Conservation (phyloP, 192 early-diverging fungal genomes). For the Pilobolus umbonatus region DNA sequence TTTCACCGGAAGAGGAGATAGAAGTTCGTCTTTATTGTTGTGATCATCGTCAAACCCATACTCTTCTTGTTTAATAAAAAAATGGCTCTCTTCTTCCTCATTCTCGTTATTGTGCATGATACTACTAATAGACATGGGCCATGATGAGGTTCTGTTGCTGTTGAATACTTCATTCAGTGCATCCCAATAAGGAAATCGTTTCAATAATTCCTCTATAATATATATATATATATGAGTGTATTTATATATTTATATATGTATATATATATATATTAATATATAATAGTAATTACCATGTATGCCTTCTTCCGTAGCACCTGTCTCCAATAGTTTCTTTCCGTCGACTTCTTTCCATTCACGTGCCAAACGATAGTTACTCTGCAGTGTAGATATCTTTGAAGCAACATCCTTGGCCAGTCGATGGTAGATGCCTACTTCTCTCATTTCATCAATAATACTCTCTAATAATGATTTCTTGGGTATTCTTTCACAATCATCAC, state of each 20-base stretch:
- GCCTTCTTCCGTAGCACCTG: constrained; percentile 22
- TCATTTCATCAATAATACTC: constrained; percentile 27
- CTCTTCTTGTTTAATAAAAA: constrained; percentile 5
- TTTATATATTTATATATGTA: not conserved
- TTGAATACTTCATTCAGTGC: constrained; percentile 24
- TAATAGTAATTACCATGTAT: constrained; percentile 26
- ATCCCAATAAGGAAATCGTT: constrained; percentile 32
- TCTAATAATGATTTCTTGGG: constrained; percentile 27
- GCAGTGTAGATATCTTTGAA: constrained; percentile 28
- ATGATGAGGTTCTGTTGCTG: constrained; percentile 11
- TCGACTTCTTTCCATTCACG: constrained; percentile 32
- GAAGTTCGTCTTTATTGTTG: constrained; percentile 9
- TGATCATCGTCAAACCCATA: constrained; percentile 4
- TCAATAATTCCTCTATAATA: constrained; percentile 24
- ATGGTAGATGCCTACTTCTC: constrained; percentile 25
- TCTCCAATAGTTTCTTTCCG: constrained; percentile 18
- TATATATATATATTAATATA: no score
- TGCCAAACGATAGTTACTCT: constrained; percentile 27
- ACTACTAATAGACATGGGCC: constrained; percentile 31
- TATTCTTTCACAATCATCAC: constrained; percentile 27
- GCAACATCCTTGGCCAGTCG: constrained; percentile 28
- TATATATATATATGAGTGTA: not conserved
- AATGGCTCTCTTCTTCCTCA: constrained; percentile 10
- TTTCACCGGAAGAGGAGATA: constrained; percentile 3
- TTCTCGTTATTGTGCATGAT: constrained; percentile 27